Evolutionary conservation across 1,284 basidiomycete genomes (phyloP).

Genomic region (Ustilago tritici): DNA sequence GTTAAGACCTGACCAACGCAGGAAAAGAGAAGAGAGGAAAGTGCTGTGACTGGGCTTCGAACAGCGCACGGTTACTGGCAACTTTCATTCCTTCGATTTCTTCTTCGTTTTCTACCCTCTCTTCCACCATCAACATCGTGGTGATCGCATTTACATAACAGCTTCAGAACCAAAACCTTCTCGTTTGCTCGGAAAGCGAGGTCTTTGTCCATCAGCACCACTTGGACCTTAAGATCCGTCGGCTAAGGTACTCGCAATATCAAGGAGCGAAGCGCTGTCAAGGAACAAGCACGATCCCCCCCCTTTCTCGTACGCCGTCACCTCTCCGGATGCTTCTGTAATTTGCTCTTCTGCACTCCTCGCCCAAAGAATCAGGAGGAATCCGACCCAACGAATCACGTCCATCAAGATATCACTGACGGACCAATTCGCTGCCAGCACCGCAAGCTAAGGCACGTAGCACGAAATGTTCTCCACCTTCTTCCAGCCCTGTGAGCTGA

Average conservation of each 20-base stretch:
- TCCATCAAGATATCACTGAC: neutral
- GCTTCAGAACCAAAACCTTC: neutral
- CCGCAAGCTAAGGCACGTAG: neutral
- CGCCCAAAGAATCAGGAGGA: neutral
- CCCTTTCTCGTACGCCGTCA: neutral
- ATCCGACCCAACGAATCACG: neutral
- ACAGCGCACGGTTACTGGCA: slow-evolving; percentile 7
- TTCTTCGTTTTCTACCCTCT: neutral
- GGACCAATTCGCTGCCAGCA: neutral
- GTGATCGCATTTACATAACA: neutral
- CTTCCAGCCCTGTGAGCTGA: slow-evolving; percentile 65
- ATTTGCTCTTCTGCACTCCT: neutral
- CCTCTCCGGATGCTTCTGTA: neutral
- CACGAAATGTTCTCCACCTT: slow-evolving; percentile 59
- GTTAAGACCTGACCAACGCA: slow-evolving; percentile 1
- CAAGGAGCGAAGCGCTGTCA: neutral
- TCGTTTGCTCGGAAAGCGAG: neutral
- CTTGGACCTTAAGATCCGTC: neutral
- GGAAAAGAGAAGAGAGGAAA: neutral
- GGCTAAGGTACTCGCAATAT: neutral
- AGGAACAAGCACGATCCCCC: neutral
- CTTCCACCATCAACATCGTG: neutral
- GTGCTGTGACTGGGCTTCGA: neutral
- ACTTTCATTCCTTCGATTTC: neutral
- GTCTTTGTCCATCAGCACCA: neutral